These are phyloP conservation scores for Dichotomopilus funicola DNA, from an alignment of 2,329 filamentous ascomycete species.

Conservation along the genomic window DNA sequence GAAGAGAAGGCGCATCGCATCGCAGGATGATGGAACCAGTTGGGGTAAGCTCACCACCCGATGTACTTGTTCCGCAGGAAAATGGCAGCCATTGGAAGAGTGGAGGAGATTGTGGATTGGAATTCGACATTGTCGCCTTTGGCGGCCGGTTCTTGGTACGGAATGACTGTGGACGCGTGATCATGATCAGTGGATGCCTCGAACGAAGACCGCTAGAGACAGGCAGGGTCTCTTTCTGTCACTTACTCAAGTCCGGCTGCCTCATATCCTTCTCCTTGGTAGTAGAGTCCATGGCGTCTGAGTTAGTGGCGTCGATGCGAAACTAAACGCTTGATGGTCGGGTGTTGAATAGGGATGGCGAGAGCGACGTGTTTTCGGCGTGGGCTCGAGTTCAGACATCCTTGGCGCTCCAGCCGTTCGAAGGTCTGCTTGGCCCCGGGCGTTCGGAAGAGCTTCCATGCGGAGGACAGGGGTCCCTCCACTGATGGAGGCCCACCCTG, in stretches of 20 bases:
- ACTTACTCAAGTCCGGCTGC: constrained; percentile 39
- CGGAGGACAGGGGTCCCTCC: neutral
- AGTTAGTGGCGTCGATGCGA: neutral
- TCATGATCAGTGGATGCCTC: constrained; percentile 3
- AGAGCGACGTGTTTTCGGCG: constrained; percentile 5
- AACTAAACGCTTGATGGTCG: neutral
- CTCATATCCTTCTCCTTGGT: constrained; percentile 37
- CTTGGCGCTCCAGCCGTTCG: neutral
- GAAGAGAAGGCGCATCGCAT: neutral
- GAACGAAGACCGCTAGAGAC: neutral
- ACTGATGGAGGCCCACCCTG: neutral
- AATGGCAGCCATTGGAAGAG: constrained; percentile 92
- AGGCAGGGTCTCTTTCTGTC: neutral
- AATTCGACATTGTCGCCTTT: constrained; percentile 63
- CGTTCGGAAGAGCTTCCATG: constrained; percentile 5
- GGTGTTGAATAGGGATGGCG: neutral
- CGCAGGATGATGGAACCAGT: neutral
- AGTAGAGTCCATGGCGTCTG: constrained; percentile 33
- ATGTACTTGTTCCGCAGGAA: constrained; percentile 83
- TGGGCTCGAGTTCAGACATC: neutral
- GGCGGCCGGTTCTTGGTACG: constrained; percentile 70
- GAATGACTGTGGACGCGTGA: constrained; percentile 58
- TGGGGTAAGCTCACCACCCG: constrained; percentile 47
- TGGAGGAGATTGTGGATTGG: constrained; percentile 63
- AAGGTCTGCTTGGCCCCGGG: neutral